Base-by-base conservation (phyloP, 2,329 filamentous ascomycete genomes). In the Alternaria atra region DNA sequence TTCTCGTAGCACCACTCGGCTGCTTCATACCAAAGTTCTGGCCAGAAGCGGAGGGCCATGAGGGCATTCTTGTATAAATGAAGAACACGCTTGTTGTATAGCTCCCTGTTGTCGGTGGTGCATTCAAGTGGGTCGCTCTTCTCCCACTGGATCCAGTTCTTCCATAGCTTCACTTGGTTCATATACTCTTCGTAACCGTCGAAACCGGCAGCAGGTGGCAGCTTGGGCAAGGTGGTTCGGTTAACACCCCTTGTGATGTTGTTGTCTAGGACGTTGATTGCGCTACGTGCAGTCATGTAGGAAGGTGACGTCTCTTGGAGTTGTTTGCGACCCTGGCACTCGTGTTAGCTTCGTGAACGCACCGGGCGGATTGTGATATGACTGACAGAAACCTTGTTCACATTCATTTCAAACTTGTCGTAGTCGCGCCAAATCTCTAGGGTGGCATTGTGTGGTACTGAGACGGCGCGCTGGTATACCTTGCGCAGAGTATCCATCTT, bases 401-500 rank as follows among this genome's bases (percentile, higher is more conserved):
- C 80, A 6, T 90, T 88, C 87, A 95, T 93, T 80, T 99, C 95
- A 74, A 99, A 99, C 68, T 92, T 90, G 77, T 98, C 94, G 74
- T 99, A 99, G 74, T 99, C 94, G 77, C 96, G 97, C 96, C 95
- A 99, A 13, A 99, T 82, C 53, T 86, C 87, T 73, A 94, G 92
- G 50, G 97, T 88, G 32, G 90, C 91, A 55, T 90, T 88, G 65
- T 93, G 97, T 5, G 96, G 96, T 39, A 97, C 88, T 67, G 88
- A 90, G 59, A 97, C 92, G 13, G 94, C 94, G 54, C 90, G 90
- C 72, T 97, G 94, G 77, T 97, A 99, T 0, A 92, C 91, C 77
- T 96, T 97, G 61, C 95, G 90, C 52, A 99, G 81, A 69, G 91
- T 85, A 72, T 99, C 95, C 91, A 97, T 97, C 84, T 99, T 99